phyloP scores from a whole-genome alignment of 495 filamentous ascomycete genomes.

The Schizothecium vesticola region DNA sequence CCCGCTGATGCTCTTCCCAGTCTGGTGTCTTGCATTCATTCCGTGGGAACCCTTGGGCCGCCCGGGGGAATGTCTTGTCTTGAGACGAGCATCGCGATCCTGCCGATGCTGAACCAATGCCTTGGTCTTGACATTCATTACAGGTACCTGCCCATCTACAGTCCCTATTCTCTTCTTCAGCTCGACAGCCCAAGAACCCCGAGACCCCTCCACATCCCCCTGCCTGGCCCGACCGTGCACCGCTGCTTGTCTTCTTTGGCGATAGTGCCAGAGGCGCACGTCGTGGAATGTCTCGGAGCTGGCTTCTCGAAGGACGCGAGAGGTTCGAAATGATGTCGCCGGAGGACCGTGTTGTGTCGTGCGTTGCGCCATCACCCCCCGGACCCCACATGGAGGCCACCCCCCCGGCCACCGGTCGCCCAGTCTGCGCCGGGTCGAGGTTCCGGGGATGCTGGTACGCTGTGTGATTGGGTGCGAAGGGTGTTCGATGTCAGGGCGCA shows the following conservation, averaged over 20 bases:
- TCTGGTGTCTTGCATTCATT: too few relatives aligned
- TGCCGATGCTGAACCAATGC: not conserved
- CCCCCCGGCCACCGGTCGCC: not conserved
- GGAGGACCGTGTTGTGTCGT: not conserved
- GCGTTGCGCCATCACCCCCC: not conserved
- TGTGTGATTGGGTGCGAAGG: not conserved
- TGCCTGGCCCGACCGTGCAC: not conserved
- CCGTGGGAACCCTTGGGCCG: not conserved
- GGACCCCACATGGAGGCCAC: not conserved
- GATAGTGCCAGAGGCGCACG: not conserved
- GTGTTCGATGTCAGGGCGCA: not conserved
- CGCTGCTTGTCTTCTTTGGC: not conserved
- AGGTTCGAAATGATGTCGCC: not conserved
- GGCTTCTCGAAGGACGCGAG: not conserved
- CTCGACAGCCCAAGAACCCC: not conserved
- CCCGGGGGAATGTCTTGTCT: not conserved
- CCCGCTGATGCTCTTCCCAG: not conserved
- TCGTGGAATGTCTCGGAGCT: not conserved
- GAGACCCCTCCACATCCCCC: not conserved
- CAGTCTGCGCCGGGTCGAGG: slow-evolving; percentile 4
- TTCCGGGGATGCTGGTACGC: slow-evolving; percentile 3
- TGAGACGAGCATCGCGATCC: not conserved
- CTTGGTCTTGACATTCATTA: not conserved
- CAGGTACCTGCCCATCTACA: not conserved
- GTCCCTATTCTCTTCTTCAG: not conserved